Percentiles rank a stretch among this genome's conserved stretches.
Conservation (phyloP, 163 green algal species). For the Scenedesmus sp. region DNA sequence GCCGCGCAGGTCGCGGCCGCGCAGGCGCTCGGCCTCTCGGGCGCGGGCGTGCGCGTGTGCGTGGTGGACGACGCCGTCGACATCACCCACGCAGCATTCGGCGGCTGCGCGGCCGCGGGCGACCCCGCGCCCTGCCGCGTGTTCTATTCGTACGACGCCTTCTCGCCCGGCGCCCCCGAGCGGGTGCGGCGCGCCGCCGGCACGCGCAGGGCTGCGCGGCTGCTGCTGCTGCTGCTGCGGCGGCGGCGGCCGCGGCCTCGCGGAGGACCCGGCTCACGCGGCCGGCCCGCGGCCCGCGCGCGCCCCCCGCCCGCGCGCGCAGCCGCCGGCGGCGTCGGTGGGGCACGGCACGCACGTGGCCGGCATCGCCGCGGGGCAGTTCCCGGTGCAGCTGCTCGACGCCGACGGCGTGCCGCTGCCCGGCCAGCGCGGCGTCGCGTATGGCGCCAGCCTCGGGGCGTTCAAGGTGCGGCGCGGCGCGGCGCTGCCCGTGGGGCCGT, state of each 20-base stretch:
- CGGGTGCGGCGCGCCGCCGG: neutral
- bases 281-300: too few species aligned
- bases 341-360: conserved; percentile 8
- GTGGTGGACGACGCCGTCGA: conserved; percentile 21
- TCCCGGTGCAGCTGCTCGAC: conserved; percentile 15
- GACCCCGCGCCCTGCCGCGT: conserved; percentile 8
- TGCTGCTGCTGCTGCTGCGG: neutral
- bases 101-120: neutral
- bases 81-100: conserved; percentile 16
- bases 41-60: conserved; percentile 6
- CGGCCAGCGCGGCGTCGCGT: conserved; percentile 11
- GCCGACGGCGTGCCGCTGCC: conserved; percentile 4
- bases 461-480: conserved; percentile 5
- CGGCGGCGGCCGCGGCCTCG: too few species aligned
- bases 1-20: conserved; percentile 14
- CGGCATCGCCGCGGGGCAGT: conserved; percentile 14
- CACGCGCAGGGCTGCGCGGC: neutral
- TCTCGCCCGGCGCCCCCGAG: neutral
- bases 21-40: conserved; percentile 1
- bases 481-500: too few species aligned
- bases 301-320: too few species aligned
- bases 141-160: conserved; percentile 2
- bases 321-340: neutral
- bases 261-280: too few species aligned
- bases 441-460: conserved; percentile 3